Base-by-base conservation (phyloP, 1,284 basidiomycete genomes). In the Ganoderma resinaceum region DNA sequence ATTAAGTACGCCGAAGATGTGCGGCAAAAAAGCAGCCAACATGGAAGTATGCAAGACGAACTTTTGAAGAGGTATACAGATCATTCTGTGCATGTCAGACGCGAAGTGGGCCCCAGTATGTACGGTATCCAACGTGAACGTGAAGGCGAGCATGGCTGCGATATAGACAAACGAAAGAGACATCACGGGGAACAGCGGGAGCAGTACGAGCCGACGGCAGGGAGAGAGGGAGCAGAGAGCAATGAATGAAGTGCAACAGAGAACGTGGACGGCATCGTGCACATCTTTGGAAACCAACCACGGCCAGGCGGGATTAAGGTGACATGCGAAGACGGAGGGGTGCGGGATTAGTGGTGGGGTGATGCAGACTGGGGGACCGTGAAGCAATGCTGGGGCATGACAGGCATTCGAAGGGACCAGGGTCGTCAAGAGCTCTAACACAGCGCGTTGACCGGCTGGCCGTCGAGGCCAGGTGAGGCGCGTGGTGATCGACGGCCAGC, bases 391-490 rank as follows among this genome's bases (percentile, higher is more conserved):
- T 3, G 23, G 23, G 33, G 16, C 52, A 31, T 46, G 46, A 31
- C 52, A 20, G 37, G 20, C 11, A 37, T n/a, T 57, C 35, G 35
- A 58, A 14, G 33, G 11, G 9, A 33, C 18, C 35, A 6, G 31
- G 26, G 35, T 20, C 38, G 29, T 60, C n/a, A 26, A 23, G 23
- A 40, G 35, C 37, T 60, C 35, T 40, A 40, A 42, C 58, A 42
- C 37, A 37, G 16, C 33, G 33, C 31, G 31, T 33, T 46, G 43
- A 65, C 70, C 63, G 59, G 63, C 64, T 61, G 71, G 71, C 67
- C 69, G 69, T 66, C 67, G 53, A 70, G 71, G 65, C 67, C 69
- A 70, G 63, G 40, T 40, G 42, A 26, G 57, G 26, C 57, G 68
- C 37, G 57, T 31, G 61, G 64, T 61, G 37, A 60, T 59, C 52